Percentiles rank a stretch among this genome's conserved stretches.
Evolutionary conservation across 2,329 filamentous ascomycete species (phyloP).

Genomic region (Nemania sp.): DNA sequence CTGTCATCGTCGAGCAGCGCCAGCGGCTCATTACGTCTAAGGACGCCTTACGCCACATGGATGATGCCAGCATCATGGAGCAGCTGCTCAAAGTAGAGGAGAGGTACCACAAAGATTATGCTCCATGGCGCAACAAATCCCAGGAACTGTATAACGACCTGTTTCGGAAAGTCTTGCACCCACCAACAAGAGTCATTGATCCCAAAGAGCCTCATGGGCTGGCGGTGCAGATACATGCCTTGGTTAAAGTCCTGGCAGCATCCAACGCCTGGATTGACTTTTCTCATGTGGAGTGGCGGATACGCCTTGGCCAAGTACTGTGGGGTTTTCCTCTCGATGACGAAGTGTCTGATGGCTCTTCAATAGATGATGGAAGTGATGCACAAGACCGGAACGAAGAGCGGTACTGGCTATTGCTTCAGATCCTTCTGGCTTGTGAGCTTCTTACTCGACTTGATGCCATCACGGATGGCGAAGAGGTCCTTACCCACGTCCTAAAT

Average conservation of each 20-base stretch:
- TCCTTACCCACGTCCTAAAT: constrained; percentile 54
- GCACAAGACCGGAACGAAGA: constrained; percentile 60
- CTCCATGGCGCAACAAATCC: constrained; percentile 53
- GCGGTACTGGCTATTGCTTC: constrained; percentile 68
- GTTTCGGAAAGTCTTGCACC: constrained; percentile 62
- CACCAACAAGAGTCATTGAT: constrained; percentile 59
- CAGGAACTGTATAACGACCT: constrained; percentile 65
- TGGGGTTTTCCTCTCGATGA: constrained; percentile 63
- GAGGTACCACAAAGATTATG: constrained; percentile 57
- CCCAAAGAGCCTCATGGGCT: constrained; percentile 63
- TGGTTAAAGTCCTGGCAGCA: constrained; percentile 66
- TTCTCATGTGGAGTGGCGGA: constrained; percentile 73
- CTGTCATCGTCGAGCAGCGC: constrained; percentile 59
- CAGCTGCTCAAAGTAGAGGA: constrained; percentile 60
- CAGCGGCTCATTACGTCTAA: constrained; percentile 57
- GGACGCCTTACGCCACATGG: constrained; percentile 56
- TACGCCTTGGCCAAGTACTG: constrained; percentile 71
- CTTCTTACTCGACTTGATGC: constrained; percentile 66
- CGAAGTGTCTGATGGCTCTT: constrained; percentile 56
- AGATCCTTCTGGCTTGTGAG: constrained; percentile 67
- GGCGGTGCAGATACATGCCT: constrained; percentile 69
- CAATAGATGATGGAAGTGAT: constrained; percentile 52
- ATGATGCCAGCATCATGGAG: constrained; percentile 61
- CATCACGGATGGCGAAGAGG: constrained; percentile 63
- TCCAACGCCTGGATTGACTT: constrained; percentile 76